Evolutionary conservation across 768 basidiomycete genomes (phyloP), one percentile per base, ranked within the genome.

Genomic region (Rossbeevera mucosa): DNA sequence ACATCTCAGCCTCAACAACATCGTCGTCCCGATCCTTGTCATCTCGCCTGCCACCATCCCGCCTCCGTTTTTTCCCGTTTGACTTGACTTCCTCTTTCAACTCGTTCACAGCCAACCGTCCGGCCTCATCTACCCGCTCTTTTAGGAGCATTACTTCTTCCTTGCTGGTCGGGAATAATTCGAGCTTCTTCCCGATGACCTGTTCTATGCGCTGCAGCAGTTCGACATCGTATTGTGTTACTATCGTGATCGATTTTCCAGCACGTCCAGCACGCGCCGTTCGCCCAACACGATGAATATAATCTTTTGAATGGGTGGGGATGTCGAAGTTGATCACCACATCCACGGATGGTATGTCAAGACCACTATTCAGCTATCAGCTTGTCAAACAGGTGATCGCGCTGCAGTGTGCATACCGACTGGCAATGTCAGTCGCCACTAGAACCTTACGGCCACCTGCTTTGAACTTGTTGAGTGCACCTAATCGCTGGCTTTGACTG

Each of bases 201-300:
- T 81, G 77, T 69, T 99, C 96, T 64, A 98, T 97, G 8, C 96
- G 86, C 69, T 96, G 93, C 5, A 97, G 72, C 42, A 97, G 79
- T 71, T 98, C 96, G 50, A 99, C 93, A 59, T 99, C 96, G 69
- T 98, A 99, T 71, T 99, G 96, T 5, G 95, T 92, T 21, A 97
- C 94, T 38, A 99, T 80, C n/a, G 94, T 96, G 62, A 99, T 89
- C 1, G 91, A 86, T 73, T 97, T 97, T 41, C 96, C 96, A 2
- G 93, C 84, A 40, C 96, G 83, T n/a, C 96, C 96, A 3, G 96
- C 96, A 64, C 96, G 88, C 6, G 96, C 96, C 28, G 96, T 99
- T 51, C 96, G 83, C 33, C 96, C 96, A 9, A 99, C 96, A 41
- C 96, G 85, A 67, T 99, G 96, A 46, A 99, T 96, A 71, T 99